Evolutionary conservation across 768 basidiomycete genomes (phyloP), one percentile per base, ranked within the genome.

Genomic region (Phanerochaete sordida): DNA sequence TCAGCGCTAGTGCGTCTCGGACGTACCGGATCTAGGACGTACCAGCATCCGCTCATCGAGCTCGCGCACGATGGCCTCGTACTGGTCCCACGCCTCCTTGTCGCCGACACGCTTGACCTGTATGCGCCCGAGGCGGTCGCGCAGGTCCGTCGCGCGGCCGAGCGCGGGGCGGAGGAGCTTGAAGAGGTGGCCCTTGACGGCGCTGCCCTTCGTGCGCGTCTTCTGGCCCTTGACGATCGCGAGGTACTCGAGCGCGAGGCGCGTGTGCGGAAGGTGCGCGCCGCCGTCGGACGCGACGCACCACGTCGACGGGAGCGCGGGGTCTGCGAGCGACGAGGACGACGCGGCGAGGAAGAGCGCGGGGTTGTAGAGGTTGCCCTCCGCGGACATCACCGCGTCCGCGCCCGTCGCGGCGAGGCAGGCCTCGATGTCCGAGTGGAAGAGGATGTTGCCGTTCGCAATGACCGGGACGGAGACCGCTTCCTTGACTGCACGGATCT

Each of bases 381-480:
- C 97, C 1, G 95, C 97, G 45, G 86, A 88, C 95, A 98, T 97
- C 59, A 98, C 87, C 0, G 86, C 96, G 67, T 97, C 94, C 6
- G 86, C 89, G 15, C 94, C 93, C 0, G 97, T 99, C 51, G 84
- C 83, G 24, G 82, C 81, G 31, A 99, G 75, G 72, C 95, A 98
- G 12, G 78, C 76, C 53, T 81, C 79, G 49, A 98, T 83, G 72
- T 98, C 95, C n/a, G 84, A 80, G 46, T 88, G 82, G 71, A 87
- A 93, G 13, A 98, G 85, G 60, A 98, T 84, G 72, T 98, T 98
- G 28, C 97, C 97, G 72, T 99, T 99, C 0, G 96, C 95, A 70
- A 99, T 92, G 3, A 99, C 95, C 2, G 95, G 96, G 0, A 99
- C 84, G 0, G 84, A 85, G 37, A 98, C 92, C 0, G 92, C 91